Conservation (phyloP, 2,329 filamentous ascomycete species). For the Zymoseptoria pseudotritici region DNA sequence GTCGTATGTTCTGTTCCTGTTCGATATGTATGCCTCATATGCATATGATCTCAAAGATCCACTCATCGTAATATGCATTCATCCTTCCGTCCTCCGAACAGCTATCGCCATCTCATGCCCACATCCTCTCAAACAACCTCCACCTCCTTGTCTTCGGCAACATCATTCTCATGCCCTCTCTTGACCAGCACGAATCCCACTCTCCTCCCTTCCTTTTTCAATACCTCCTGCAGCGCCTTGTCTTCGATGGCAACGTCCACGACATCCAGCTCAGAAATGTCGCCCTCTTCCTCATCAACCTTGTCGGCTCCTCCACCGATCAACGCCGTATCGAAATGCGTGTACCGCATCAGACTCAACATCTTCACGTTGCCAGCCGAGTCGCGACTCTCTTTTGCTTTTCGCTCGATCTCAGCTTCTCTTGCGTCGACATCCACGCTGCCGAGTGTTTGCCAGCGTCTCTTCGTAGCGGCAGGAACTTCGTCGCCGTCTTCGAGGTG, state of each 20-base stretch:
- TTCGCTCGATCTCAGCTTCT: constrained; percentile 25
- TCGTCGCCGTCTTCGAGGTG: constrained; percentile 20
- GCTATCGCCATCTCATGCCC: neutral
- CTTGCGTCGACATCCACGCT: constrained; percentile 33
- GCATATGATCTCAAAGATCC: neutral
- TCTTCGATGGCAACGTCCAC: constrained; percentile 41
- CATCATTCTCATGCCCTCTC: constrained; percentile 15
- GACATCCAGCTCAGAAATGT: constrained; percentile 22
- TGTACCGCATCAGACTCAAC: constrained; percentile 48
- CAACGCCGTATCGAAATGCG: constrained; percentile 42
- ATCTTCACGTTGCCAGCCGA: constrained; percentile 35
- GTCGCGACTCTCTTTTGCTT: constrained; percentile 26
- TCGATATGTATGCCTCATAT: neutral
- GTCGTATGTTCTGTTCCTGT: too few relatives aligned
- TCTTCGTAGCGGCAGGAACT: constrained; percentile 21
- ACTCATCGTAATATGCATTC: neutral
- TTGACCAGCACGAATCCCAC: constrained; percentile 48
- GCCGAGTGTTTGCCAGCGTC: constrained; percentile 9
- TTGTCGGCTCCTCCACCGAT: constrained; percentile 23
- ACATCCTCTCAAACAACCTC: neutral
- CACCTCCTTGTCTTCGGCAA: neutral
- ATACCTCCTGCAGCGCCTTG: constrained; percentile 41
- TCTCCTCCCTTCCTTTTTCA: constrained; percentile 39
- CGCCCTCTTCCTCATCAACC: constrained; percentile 24
- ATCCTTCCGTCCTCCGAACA: neutral